Evolutionary conservation across 202 grass and related monocot genomes (phyloP), one percentile per base, ranked within the genome.

Genomic region (Tripidium arundinaceum): DNA sequence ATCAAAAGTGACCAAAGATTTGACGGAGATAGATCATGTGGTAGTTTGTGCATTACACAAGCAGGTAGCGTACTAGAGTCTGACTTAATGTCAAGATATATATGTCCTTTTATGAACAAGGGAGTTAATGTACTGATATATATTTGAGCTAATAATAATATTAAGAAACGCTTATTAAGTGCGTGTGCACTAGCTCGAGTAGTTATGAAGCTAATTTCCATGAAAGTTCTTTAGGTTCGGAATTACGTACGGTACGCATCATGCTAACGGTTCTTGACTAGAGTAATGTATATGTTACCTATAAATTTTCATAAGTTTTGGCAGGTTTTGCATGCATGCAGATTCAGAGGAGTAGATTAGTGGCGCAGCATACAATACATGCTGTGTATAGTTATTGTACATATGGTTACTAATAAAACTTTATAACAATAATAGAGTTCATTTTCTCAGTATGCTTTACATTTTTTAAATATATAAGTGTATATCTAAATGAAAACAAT

Each of bases 11-110:
- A 37, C 76, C 10, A 8, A 80, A 84, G 25, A 39, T 85, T 25
- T 71, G 28, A 77, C 70, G 66, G 86, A 76, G 45, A 84, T 19
- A 54, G 28, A 79, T 16, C 81, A 70, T 64, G 15, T 45, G 57
- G 63, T 75, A 63, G 79, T 75, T 87, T 83, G 68, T 68, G 49
- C 49, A 68, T 75, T 75, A 79, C 52, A 68, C 70, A 66, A 39
- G 58, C 31, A 66, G 49, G 68, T 79, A 39, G 16, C 21, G 13
- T 73, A 52, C 65, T 39, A 21, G 29, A 79, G 60, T 31, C 67
- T 72, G 31, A 82, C 65, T 77, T 68, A 8, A 38, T 68, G 69
- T 38, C 46, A 74, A 80, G 18, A 64, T 73, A 68, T 66, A 63
- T 19, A n/a, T 31, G 6, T 31, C 31, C 1, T 6, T 31, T 70